These are phyloP conservation scores for Alternaria postmessia DNA, from an alignment of 2,329 filamentous ascomycete genomes.

Conservation along the genomic window DNA sequence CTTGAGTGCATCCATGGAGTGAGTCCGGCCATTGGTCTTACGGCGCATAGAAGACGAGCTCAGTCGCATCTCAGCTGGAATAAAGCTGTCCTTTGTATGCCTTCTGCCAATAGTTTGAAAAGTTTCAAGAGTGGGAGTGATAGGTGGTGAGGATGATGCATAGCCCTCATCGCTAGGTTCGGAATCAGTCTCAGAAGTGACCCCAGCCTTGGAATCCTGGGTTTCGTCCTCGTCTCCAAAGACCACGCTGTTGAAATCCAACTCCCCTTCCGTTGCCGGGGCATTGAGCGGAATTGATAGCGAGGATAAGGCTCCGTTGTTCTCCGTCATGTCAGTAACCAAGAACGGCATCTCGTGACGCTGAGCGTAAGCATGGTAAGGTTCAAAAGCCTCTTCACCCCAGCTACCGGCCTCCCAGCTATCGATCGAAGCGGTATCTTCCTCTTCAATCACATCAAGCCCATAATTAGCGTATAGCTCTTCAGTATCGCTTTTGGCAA, in stretches of 20 bases:
- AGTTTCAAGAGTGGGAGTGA: background rate
- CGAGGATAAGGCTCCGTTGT: background rate
- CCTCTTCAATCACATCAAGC: background rate
- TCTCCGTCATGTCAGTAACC: background rate
- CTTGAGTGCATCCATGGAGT: conserved; percentile 16
- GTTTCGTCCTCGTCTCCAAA: background rate
- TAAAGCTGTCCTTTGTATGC: background rate
- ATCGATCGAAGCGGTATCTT: background rate
- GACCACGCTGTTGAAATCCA: conserved; percentile 16
- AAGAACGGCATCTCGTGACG: background rate
- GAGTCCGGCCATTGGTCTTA: background rate
- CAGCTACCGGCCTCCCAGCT: background rate
- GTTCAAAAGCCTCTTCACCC: background rate
- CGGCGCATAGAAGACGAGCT: background rate
- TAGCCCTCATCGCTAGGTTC: conserved; percentile 17
- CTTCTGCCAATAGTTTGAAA: background rate
- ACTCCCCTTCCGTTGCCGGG: background rate
- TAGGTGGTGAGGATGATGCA: conserved; percentile 12
- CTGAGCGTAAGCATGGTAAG: background rate
- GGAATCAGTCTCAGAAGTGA: background rate
- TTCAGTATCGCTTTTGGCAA: background rate
- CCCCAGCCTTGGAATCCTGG: background rate
- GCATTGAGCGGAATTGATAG: background rate
- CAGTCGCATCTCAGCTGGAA: background rate
- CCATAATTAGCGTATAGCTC: background rate